Evolutionary conservation across 345 rosid species (phyloP).

Genomic region (Syzygium aqueum): DNA sequence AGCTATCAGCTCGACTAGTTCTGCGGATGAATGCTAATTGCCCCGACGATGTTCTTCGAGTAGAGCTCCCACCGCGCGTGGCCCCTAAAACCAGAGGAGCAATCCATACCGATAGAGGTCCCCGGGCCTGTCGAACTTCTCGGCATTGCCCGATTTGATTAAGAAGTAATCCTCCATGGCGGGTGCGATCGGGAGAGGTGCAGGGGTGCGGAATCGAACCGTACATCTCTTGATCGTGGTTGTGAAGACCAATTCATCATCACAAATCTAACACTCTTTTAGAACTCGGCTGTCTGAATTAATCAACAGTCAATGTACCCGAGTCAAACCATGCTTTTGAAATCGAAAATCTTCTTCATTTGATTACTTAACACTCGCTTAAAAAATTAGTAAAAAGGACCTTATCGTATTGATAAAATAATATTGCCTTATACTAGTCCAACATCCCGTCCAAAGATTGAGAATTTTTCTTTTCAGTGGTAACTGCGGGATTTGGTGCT

Average conservation of each 20-base stretch:
- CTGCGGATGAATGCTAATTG: neutral
- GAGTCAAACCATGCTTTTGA: neutral
- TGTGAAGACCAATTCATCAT: neutral
- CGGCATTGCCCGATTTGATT: neutral
- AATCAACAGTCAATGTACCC: neutral
- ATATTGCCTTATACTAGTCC: neutral
- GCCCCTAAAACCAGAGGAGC: neutral
- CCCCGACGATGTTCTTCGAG: neutral
- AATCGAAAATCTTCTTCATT: neutral
- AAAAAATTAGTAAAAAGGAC: neutral
- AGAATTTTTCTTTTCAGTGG: too few species aligned
- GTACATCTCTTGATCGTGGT: neutral
- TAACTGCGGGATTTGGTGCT: neutral
- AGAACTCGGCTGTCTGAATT: neutral
- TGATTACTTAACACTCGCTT: neutral
- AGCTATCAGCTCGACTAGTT: neutral
- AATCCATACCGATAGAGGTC: neutral
- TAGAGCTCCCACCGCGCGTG: neutral
- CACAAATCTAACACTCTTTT: neutral
- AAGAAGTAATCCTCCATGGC: neutral
- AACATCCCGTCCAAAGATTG: too few species aligned
- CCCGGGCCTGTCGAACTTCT: neutral
- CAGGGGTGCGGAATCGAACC: neutral
- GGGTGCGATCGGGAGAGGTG: neutral
- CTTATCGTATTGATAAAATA: neutral